Evolutionary conservation across 768 basidiomycete species (phyloP).

Genomic region (Termitomyces sp.): DNA sequence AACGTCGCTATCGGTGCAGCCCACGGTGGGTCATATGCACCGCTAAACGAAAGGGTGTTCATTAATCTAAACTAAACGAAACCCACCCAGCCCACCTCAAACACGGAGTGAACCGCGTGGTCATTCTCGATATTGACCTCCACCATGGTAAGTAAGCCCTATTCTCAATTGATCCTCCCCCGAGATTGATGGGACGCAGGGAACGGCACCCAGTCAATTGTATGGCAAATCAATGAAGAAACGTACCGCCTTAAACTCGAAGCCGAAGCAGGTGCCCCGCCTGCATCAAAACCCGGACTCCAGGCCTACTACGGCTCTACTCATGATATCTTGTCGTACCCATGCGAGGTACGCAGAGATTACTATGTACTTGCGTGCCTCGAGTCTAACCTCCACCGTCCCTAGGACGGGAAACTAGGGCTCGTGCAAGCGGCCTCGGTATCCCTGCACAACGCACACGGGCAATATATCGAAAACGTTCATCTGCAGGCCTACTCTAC

Average conservation of each 20-base stretch:
- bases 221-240: conserved; percentile 90
- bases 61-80: background rate
- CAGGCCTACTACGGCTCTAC: conserved; percentile 85
- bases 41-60: background rate
- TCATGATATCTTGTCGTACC: conserved; percentile 91
- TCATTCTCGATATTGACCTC: conserved; percentile 90
- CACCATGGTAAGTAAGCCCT: conserved; percentile 68
- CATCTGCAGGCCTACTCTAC: conserved; percentile 73
- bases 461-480: conserved; percentile 84
- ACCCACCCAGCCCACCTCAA: conserved; percentile 67
- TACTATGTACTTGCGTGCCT: background rate
- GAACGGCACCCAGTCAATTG: conserved; percentile 91
- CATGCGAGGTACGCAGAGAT: conserved; percentile 65
- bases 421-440: conserved; percentile 86
- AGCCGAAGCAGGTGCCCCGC: conserved; percentile 32
- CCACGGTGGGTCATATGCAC: conserved; percentile 55
- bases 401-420: conserved; percentile 74
- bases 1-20: conserved; percentile 89
- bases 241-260: conserved; percentile 67
- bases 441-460: conserved; percentile 72
- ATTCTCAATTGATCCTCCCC: background rate
- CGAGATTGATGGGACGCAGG: conserved; percentile 34
- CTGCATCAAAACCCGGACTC: conserved; percentile 35
- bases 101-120: conserved; percentile 69
- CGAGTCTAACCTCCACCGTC: background rate